Conservation (phyloP, 768 basidiomycete genomes). For the Naganishia vaughanmartiniae region DNA sequence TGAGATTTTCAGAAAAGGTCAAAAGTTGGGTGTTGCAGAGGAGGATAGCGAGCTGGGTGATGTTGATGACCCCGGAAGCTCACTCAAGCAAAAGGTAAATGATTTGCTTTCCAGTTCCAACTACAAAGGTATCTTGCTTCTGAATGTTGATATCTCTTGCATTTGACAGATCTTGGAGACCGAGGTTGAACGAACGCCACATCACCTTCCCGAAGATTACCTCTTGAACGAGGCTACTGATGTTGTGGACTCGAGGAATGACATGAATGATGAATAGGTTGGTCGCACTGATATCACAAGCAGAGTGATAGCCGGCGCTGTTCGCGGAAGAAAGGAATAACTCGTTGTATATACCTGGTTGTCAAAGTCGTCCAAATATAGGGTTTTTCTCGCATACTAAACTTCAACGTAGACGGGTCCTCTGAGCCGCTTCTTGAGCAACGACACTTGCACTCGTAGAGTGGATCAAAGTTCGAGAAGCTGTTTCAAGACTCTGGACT, state of each 20-base stretch:
- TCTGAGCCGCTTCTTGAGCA: no score
- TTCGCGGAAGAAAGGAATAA: neutral
- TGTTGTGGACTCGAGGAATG: neutral
- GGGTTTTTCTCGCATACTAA: no score
- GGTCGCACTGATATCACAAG: neutral
- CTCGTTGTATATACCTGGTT: neutral
- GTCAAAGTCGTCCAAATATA: no score
- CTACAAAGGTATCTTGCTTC: neutral
- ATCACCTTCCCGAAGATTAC: constrained; percentile 10
- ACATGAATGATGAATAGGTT: neutral
- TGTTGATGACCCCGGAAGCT: constrained; percentile 63
- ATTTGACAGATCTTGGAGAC: constrained; percentile 30
- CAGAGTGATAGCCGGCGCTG: neutral
- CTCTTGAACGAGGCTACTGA: neutral
- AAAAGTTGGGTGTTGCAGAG: constrained; percentile 58
- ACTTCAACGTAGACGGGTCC: no score
- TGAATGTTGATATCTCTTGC: neutral
- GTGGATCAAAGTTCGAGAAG: no score
- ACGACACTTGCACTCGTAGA: no score
- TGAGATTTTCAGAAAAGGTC: constrained; percentile 90
- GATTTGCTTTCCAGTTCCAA: neutral
- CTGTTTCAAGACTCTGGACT: no score
- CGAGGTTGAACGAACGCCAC: constrained; percentile 30
- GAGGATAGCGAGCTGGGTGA: constrained; percentile 77
- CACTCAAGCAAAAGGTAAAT: constrained; percentile 62